Percentiles rank a stretch among this genome's conserved stretches.
Conservation (phyloP, 495 filamentous ascomycete genomes). For the Trichoderma parareesei region DNA sequence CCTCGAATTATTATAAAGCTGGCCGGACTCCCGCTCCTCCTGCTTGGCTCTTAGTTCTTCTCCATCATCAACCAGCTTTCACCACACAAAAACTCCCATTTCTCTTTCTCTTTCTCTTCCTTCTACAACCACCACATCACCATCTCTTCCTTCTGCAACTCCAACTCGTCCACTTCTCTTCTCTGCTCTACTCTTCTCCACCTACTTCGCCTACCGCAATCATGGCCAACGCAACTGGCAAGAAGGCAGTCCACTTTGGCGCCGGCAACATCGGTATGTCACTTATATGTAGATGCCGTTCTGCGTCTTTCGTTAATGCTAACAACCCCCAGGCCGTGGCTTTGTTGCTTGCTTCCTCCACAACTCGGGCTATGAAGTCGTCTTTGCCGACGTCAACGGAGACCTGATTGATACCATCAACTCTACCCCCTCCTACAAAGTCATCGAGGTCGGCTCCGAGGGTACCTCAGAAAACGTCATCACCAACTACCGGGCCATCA, state of each 20-base stretch:
- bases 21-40: background rate
- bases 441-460: constrained; percentile 85
- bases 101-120: background rate
- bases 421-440: constrained; percentile 65
- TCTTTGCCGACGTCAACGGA: constrained; percentile 92
- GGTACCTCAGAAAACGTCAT: constrained; percentile 75
- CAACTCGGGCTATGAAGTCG: constrained; percentile 79
- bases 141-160: background rate
- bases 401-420: constrained; percentile 69
- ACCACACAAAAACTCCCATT: background rate
- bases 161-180: background rate
- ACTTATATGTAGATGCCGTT: constrained; percentile 10
- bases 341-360: constrained; percentile 65
- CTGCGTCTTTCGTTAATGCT: background rate
- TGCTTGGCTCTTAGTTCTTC: background rate
- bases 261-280: constrained; percentile 74
- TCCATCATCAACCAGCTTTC: background rate
- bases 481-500: constrained; percentile 92
- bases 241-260: constrained; percentile 88
- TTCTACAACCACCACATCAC: background rate
- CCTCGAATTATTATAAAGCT: background rate
- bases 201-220: background rate
- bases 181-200: background rate
- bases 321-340: constrained; percentile 34
- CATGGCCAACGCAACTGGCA: constrained; percentile 41